Evolutionary conservation across 805 yeast genomes (phyloP).

Genomic region (Candida rishiriensis): DNA sequence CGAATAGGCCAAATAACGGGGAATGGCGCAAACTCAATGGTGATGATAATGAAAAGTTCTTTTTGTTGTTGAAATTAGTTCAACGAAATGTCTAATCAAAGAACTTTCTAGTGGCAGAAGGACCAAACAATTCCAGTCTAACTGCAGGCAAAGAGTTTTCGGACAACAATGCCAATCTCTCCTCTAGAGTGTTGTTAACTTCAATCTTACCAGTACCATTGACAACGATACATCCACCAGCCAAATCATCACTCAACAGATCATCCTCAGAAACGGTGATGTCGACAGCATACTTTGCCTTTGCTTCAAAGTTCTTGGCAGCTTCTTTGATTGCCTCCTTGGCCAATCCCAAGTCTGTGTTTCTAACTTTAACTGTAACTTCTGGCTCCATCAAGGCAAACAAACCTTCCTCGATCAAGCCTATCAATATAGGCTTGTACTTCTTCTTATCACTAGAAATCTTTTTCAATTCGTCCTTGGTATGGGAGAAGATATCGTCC

Average conservation of each 20-base stretch:
- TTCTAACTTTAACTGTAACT: conserved; percentile 62
- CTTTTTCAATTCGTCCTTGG: conserved; percentile 57
- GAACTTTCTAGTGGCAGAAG: conserved; percentile 82
- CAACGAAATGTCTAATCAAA: conserved; percentile 53
- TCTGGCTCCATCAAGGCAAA: conserved; percentile 68
- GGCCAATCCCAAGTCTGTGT: conserved; percentile 57
- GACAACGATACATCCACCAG: conserved; percentile 82
- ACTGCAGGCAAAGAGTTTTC: conserved; percentile 89
- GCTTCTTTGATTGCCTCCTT: conserved; percentile 61
- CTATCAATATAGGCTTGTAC: conserved; percentile 67
- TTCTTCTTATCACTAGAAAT: conserved; percentile 49
- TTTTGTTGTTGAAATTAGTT: too few species aligned
- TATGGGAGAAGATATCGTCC: conserved; percentile 65
- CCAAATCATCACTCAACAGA: conserved; percentile 55
- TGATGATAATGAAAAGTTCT: too few species aligned
- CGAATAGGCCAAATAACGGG: too few species aligned
- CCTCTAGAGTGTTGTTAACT: conserved; percentile 90
- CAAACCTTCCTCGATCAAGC: conserved; percentile 75
- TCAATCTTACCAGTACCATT: conserved; percentile 79
- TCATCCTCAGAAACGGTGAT: conserved; percentile 52
- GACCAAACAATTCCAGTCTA: conserved; percentile 84
- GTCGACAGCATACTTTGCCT: conserved; percentile 53
- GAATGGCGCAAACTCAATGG: too few species aligned
- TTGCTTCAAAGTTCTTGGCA: conserved; percentile 55
- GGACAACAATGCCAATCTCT: conserved; percentile 78